Percentiles rank a stretch among this genome's conserved stretches.
These are phyloP conservation scores for Tylopilus vinaceipallidus DNA, from an alignment of 768 basidiomycete genomes.

Conservation along the genomic window DNA sequence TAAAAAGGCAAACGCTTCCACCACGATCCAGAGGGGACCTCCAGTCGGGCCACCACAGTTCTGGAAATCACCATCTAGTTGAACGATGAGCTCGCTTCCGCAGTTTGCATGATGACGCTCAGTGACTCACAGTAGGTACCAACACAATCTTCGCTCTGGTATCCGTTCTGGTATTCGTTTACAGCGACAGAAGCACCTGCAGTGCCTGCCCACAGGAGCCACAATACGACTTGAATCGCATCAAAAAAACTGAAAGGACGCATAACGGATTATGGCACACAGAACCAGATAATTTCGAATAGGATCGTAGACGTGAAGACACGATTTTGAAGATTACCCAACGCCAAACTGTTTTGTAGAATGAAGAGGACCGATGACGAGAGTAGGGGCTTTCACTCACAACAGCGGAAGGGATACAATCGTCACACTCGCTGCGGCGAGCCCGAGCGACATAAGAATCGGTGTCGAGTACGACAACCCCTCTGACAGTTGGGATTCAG, in stretches of 20 bases:
- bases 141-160: slow-evolving; percentile 20
- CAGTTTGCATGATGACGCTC: background rate
- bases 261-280: slow-evolving; percentile 12
- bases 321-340: slow-evolving; percentile 8
- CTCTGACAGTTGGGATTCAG: slow-evolving; percentile 14
- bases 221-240: slow-evolving; percentile 17
- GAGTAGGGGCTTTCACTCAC: no score
- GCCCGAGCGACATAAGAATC: slow-evolving; percentile 19
- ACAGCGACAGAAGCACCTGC: slow-evolving; percentile 14
- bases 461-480: background rate
- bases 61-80: slow-evolving; percentile 9
- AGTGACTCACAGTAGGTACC: slow-evolving; percentile 7
- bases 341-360: slow-evolving; percentile 14
- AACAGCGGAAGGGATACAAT: slow-evolving; percentile 21
- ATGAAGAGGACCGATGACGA: background rate
- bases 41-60: slow-evolving; percentile 18
- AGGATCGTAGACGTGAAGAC: slow-evolving; percentile 22
- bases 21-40: no score
- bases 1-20: slow-evolving; percentile 23
- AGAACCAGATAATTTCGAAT: slow-evolving; percentile 28
- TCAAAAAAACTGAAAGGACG: background rate
- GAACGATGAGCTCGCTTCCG: background rate
- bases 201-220: slow-evolving; percentile 21
- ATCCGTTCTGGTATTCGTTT: no score
- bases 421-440: slow-evolving; percentile 15